Percentiles rank a stretch among this genome's conserved stretches.
phyloP scores from a whole-genome alignment of 2,329 filamentous ascomycete genomes.

The Fusarium sp. region DNA sequence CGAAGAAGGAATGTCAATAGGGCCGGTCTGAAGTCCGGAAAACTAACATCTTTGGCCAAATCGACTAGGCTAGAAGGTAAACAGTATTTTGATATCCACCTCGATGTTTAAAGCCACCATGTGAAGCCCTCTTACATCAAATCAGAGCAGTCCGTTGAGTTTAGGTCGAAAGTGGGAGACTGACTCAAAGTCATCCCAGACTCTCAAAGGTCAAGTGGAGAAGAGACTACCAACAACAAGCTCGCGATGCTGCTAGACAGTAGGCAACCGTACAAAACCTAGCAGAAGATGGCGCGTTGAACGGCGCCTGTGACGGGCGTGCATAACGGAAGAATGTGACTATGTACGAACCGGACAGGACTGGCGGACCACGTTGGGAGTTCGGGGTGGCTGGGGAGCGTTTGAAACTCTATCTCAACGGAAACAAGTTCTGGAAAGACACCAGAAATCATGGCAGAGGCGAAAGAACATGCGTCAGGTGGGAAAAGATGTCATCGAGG shows the following conservation, averaged over 20 bases:
- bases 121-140: constrained; percentile 9
- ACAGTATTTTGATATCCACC: constrained; percentile 8
- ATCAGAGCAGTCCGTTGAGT: constrained; percentile 7
- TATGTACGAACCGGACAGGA: constrained; percentile 13
- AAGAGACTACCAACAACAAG: constrained; percentile 3
- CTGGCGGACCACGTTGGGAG: constrained; percentile 5
- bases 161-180: constrained; percentile 4
- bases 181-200: constrained; percentile 34
- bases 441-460: constrained; percentile 11
- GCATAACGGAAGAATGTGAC: constrained; percentile 40
- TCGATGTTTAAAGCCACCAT: constrained; percentile 14
- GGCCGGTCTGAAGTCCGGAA: constrained; percentile 2
- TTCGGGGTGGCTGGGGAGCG: constrained; percentile 21
- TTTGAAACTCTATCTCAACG: constrained; percentile 37
- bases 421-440: constrained; percentile 30
- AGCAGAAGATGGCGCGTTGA: constrained; percentile 23
- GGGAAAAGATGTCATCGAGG: constrained; percentile 25
- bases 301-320: constrained; percentile 37
- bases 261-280: constrained; percentile 18
- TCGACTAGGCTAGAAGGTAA: constrained; percentile 23
- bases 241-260: background rate
- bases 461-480: constrained; percentile 9
- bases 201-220: constrained; percentile 27
- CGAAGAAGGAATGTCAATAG: constrained; percentile 25
- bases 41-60: constrained; percentile 5